These are phyloP conservation scores for Chlorella sp. DNA, from an alignment of 139 green algal species.

Conservation along the genomic window DNA sequence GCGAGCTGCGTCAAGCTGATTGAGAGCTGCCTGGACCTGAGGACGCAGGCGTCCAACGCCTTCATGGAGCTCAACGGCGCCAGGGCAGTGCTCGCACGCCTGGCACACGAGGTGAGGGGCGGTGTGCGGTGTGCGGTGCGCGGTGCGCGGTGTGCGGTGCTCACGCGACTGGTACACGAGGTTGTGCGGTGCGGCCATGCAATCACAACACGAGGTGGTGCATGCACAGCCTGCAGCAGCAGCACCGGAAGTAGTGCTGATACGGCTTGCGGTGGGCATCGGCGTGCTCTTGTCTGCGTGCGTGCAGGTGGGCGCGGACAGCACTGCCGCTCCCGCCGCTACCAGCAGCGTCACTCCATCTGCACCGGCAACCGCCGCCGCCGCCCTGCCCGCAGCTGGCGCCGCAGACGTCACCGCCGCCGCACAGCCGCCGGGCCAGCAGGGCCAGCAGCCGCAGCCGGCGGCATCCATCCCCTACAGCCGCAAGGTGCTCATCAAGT, in stretches of 20 bases:
- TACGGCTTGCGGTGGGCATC: too few species aligned
- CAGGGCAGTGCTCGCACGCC: conserved; percentile 57
- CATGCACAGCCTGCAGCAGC: neutral
- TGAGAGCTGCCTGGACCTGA: conserved; percentile 88
- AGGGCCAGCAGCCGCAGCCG: neutral
- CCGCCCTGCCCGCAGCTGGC: too few species aligned
- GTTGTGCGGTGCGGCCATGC: too few species aligned
- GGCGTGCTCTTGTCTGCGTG: too few species aligned
- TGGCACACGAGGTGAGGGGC: conserved; percentile 56
- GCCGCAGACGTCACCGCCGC: too few species aligned
- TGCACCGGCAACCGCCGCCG: too few species aligned
- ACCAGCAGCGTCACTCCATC: too few species aligned
- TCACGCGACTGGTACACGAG: too few species aligned
- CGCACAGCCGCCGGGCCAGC: neutral
- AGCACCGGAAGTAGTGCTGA: too few species aligned
- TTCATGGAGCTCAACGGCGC: conserved; percentile 86
- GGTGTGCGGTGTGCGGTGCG: neutral
- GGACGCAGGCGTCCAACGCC: conserved; percentile 40
- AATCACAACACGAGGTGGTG: too few species aligned
- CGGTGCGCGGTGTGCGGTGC: neutral
- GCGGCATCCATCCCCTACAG: neutral
- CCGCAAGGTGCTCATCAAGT: conserved; percentile 74
- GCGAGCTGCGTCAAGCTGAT: conserved; percentile 66
- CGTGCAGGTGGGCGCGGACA: too few species aligned
- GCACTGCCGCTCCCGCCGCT: too few species aligned